A percentile compares a stretch with the other conserved stretches of the same genome.
phyloP scores from a whole-genome alignment of 306 rosid species.

The Casuarina cunninghamiana region DNA sequence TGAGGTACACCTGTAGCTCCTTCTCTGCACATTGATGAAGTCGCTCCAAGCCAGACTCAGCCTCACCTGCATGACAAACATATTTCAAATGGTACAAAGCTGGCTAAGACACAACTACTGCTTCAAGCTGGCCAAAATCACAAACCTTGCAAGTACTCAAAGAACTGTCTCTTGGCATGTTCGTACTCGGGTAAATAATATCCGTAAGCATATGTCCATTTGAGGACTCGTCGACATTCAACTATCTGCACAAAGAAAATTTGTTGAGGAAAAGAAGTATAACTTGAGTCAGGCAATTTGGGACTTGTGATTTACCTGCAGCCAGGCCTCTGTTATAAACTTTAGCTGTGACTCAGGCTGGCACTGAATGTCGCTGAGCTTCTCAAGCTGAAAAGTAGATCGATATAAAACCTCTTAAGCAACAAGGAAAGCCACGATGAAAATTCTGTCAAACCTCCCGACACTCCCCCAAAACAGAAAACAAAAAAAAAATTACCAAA shows the following conservation, averaged over 20 bases:
- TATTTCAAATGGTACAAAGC: not conserved
- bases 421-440: not conserved
- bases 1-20: conserved; percentile 62
- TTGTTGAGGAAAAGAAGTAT: not conserved
- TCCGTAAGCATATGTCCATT: conserved; percentile 97
- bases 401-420: not conserved
- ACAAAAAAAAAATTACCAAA: too few relatives aligned
- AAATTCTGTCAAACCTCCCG: not conserved
- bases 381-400: conserved; percentile 65
- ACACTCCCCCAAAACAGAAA: too few relatives aligned
- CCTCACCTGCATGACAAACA: conserved; percentile 53
- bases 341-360: conserved; percentile 97
- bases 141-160: conserved; percentile 76
- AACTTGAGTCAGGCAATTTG: conserved; percentile 9
- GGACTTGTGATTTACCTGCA: conserved; percentile 53
- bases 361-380: conserved; percentile 86
- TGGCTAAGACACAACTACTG: not conserved
- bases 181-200: conserved; percentile 78
- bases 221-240: conserved; percentile 91
- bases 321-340: conserved; percentile 98
- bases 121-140: not conserved
- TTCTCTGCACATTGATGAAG: conserved; percentile 86
- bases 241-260: conserved; percentile 59
- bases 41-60: conserved; percentile 75
- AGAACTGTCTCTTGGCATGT: conserved; percentile 61